These are phyloP conservation scores for Fusarium udum DNA, from an alignment of 2,329 filamentous ascomycete genomes.

Conservation along the genomic window DNA sequence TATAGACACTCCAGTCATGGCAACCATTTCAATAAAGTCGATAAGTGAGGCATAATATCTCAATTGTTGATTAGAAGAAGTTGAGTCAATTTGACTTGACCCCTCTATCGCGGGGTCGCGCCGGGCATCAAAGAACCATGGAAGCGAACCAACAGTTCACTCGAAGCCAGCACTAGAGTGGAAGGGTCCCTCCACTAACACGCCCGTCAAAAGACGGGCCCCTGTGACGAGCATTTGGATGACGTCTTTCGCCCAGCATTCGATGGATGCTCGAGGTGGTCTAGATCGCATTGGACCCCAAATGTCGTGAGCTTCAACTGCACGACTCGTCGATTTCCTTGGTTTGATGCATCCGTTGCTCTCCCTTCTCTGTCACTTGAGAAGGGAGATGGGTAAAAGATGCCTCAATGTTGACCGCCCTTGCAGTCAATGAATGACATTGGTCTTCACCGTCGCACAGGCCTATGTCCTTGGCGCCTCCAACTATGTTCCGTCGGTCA, in stretches of 20 bases:
- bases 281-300: conserved; percentile 27
- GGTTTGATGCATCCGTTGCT: conserved; percentile 3
- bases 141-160: conserved; percentile 19
- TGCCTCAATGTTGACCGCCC: conserved; percentile 8
- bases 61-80: conserved; percentile 10
- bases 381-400: not conserved
- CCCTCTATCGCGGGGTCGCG: conserved; percentile 32
- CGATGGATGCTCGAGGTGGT: conserved; percentile 9
- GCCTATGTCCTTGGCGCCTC: conserved; percentile 15
- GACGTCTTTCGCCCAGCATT: conserved; percentile 23
- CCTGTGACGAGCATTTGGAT: conserved; percentile 22
- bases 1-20: conserved; percentile 14
- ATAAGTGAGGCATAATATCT: conserved; percentile 24
- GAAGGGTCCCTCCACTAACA: conserved; percentile 20
- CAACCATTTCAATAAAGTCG: not conserved
- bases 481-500: not conserved
- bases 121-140: not conserved
- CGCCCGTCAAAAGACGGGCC: conserved; percentile 1
- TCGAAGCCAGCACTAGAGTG: conserved; percentile 1
- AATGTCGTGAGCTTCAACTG: not conserved
- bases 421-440: not conserved
- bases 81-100: conserved; percentile 27
- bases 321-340: conserved; percentile 21
- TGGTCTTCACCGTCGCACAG: not conserved
- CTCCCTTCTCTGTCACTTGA: not conserved